phyloP scores from a whole-genome alignment of 1,139 yeast genomes.

The Geotrichum macrosporum region DNA sequence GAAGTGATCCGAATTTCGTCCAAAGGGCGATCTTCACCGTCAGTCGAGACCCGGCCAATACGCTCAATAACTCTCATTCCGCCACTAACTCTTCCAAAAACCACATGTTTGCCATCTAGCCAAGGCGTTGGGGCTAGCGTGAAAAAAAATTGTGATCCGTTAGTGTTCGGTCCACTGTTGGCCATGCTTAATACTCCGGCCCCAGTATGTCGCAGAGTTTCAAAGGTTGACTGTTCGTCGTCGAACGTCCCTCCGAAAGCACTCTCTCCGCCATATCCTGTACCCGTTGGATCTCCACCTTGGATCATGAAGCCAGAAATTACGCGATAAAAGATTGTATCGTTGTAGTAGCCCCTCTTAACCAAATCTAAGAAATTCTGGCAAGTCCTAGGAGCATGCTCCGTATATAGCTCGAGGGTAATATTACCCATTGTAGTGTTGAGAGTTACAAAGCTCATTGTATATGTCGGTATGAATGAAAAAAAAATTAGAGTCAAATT shows the following conservation, averaged over 20 bases:
- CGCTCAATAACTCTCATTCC: constrained; percentile 50
- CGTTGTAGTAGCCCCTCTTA: constrained; percentile 34
- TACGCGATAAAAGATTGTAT: constrained; percentile 40
- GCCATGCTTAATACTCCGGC: constrained; percentile 56
- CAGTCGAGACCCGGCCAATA: constrained; percentile 49
- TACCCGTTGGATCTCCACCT: constrained; percentile 39
- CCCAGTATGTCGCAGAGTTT: constrained; percentile 45
- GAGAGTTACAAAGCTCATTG: constrained; percentile 22
- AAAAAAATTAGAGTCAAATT: not conserved
- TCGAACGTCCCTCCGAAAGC: constrained; percentile 34
- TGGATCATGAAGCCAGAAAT: constrained; percentile 43
- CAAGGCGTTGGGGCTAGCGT: constrained; percentile 48
- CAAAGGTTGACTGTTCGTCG: constrained; percentile 40
- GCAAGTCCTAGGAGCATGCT: constrained; percentile 36
- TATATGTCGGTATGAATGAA: constrained; percentile 1
- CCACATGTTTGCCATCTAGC: constrained; percentile 46
- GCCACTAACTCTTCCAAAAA: constrained; percentile 60
- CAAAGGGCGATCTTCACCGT: constrained; percentile 43
- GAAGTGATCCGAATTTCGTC: constrained; percentile 27
- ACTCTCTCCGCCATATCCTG: constrained; percentile 37
- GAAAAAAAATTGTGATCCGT: constrained; percentile 50
- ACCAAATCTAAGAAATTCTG: constrained; percentile 32
- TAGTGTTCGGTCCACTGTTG: constrained; percentile 37
- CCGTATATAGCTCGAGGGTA: constrained; percentile 33
- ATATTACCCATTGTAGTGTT: constrained; percentile 31